Evolutionary conservation across 2,329 filamentous ascomycete genomes (phyloP), one percentile per base, ranked within the genome.

Genomic region (Colletotrichum limetticola): DNA sequence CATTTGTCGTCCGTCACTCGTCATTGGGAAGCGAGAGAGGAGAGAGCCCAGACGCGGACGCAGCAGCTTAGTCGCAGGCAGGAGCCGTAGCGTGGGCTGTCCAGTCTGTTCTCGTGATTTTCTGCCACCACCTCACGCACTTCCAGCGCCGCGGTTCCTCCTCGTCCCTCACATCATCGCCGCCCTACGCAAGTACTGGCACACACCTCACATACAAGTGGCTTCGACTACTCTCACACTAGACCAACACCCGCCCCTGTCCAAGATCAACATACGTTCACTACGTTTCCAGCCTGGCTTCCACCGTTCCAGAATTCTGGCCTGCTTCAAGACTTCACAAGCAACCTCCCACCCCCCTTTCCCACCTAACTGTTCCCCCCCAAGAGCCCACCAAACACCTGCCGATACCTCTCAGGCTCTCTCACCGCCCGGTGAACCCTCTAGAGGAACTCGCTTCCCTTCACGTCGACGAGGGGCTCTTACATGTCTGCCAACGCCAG

Each of bases 1-100:
- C 69, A 72, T 65, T 68, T 57, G 64, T 65, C 64, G 69, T 73
- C 61, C 66, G 71, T 62, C 66, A 59, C 65, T 73, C 72, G 72
- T 72, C 72, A 73, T 68, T 74, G 61, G 65, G 61, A 62, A 56
- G 52, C 63, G 46, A 37, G 28, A 24, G 46, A 58, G 37, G 53
- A 42, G 59, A 49, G 59, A 49, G 55, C 64, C 64, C 49, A 55
- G 61, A 26, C 46, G 46, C 49, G 30, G 61, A 64, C 61, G 46
- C 46, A 64, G 61, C 46, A 32, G 42, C 5, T 49, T 32, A 64
- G 61, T 64, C 53, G 49, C 46, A 55, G 61, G 61, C 42, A 49
- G 42, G 19, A 30, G 56, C 28, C 28, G 56, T 22, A 37, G 60
- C 70, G 65, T 72, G 37, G 69, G 69, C 64, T 62, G 69, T 64